phyloP scores from a whole-genome alignment of 176 grass and related monocot genomes.

The Cenchrus purpureus region DNA sequence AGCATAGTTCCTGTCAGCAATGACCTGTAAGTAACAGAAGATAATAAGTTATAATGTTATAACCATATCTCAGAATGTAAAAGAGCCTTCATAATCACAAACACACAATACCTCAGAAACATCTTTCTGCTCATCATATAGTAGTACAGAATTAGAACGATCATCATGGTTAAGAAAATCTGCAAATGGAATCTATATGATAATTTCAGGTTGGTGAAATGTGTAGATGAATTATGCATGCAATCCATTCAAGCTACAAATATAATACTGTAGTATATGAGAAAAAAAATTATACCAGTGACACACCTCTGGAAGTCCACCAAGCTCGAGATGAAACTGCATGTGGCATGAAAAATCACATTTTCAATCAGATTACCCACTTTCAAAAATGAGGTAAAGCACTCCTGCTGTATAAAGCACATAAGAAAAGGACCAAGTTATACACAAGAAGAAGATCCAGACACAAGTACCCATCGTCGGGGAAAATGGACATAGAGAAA shows the following conservation, averaged over 20 bases:
- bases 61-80: background rate
- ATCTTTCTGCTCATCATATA: conserved; percentile 60
- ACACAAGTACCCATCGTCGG: background rate
- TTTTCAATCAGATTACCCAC: conserved; percentile 8
- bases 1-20: conserved; percentile 71
- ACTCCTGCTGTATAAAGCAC: background rate
- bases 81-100: background rate
- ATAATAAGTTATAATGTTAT: conserved; percentile 21
- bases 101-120: conserved; percentile 63
- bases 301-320: conserved; percentile 62
- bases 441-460: background rate
- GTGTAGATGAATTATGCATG: background rate
- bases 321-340: conserved; percentile 90
- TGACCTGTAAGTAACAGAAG: conserved; percentile 42
- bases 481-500: background rate
- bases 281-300: conserved; percentile 65
- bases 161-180: conserved; percentile 91
- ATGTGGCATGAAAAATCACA: conserved; percentile 35
- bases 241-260: conserved; percentile 21
- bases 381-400: background rate
- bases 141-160: conserved; percentile 52
- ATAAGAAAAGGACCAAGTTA: background rate
- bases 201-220: conserved; percentile 39
- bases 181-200: conserved; percentile 90
- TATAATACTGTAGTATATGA: conserved; percentile 6